Base-by-base conservation (phyloP, 2,329 filamentous ascomycete species). In the Neonectria neomacrospora region DNA sequence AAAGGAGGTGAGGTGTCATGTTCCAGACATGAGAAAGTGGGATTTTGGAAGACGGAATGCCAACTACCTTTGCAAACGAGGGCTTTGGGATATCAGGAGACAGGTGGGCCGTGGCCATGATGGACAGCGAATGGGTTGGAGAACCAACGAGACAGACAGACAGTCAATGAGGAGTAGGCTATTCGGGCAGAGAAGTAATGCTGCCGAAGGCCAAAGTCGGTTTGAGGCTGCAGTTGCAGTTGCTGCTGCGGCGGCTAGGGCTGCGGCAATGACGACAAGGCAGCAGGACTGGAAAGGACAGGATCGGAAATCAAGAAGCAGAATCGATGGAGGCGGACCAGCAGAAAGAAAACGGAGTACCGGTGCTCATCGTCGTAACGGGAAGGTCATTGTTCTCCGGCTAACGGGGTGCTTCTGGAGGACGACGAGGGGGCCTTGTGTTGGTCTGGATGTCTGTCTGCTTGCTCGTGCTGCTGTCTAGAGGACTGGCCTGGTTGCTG, bases 31-130 rank as follows among this genome's bases (percentile, higher is more conserved):
- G 45, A 42, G 39, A 39, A 58, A 14, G 22, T 32, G 30, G n/a
- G 26, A 41, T 41, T 12, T 11, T 16, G 12, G 48, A 42, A 32
- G 42, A 5, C 16, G 44, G 20, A 23, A 28, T 28, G 47, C 20
- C 37, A 50, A 22, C 34, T 81, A 92, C 91, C 86, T 92, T 93
- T 79, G 91, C 91, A 83, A 94, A 94, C 45, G 91, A 92, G 71
- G 90, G 85, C 78, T 87, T 88, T 56, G 80, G 80, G 58, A 80
- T 68, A 68, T 85, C 83, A 66, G 82, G 73, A 70, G 81, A 77
- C 70, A 82, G 77, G 72, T 81, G 80, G 58, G 81, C 76, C 50
- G 82, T 79, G 65, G 83, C 80, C 84, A 86, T 86, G 67, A 67
- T 72, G 63, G 58, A 66, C 65, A 57, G 59, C 39, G 57, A 67